Conservation (phyloP, 257 asterid genomes). For the Schizonepeta tenuifolia region DNA sequence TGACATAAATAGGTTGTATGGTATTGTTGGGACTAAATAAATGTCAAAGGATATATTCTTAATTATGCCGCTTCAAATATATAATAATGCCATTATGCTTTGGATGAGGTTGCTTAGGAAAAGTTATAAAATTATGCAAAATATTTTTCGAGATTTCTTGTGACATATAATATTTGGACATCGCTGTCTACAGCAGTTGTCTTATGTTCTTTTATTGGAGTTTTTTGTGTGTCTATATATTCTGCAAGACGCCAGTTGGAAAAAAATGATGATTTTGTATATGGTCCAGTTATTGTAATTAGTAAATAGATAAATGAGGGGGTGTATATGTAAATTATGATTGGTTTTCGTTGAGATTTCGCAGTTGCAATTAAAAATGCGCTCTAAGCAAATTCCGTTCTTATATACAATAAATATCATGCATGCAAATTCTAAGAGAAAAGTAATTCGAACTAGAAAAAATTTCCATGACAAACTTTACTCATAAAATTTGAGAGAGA, state of each 20-base stretch:
- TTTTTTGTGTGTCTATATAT: not conserved
- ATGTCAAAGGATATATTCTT: constrained; percentile 31
- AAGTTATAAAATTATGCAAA: constrained; percentile 2
- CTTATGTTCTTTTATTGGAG: not conserved
- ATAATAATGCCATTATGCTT: not conserved
- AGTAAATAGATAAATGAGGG: not conserved
- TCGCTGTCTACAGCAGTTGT: constrained; percentile 23
- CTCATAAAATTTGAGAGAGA: no score
- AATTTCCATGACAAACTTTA: no score
- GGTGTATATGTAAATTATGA: not conserved
- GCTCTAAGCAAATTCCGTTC: no score
- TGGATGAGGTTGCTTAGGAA: constrained; percentile 2
- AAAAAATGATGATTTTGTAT: not conserved
- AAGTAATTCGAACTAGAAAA: no score
- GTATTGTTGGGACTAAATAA: constrained; percentile 25
- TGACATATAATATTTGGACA: not conserved
- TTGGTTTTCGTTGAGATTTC: no score
- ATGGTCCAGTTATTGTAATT: not conserved
- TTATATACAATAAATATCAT: no score
- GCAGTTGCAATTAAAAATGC: no score
- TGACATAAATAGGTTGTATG: constrained; percentile 3
- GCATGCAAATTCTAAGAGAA: no score
- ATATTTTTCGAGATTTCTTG: constrained; percentile 13
- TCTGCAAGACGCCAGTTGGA: constrained; percentile 17
- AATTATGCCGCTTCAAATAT: not conserved